These are phyloP conservation scores for Hyphodiscus sp. DNA, from an alignment of 2,329 filamentous ascomycete species.

Conservation along the genomic window DNA sequence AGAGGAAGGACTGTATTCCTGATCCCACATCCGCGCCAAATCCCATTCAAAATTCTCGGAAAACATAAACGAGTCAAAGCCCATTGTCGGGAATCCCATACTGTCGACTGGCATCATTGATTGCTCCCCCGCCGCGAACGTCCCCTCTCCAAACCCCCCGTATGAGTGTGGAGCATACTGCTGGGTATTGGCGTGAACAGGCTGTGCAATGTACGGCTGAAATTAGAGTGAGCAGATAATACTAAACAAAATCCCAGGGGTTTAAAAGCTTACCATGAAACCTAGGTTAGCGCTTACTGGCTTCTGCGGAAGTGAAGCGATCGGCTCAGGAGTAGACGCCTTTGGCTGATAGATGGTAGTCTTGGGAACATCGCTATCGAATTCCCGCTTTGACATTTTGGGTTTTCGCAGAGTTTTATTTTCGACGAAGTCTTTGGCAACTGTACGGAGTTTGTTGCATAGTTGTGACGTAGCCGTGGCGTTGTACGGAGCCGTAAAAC, in stretches of 20 bases:
- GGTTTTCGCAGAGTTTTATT: not conserved
- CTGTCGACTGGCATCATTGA: not conserved
- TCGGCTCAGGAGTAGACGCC: not conserved
- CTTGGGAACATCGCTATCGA: not conserved
- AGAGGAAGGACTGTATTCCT: not conserved
- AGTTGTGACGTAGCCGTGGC: not conserved
- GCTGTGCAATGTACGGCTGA: not conserved
- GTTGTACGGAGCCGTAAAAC: not conserved
- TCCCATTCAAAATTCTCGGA: not conserved
- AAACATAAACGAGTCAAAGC: not conserved
- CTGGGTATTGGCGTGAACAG: not conserved
- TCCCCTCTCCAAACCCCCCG: not conserved
- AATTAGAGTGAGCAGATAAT: too few species aligned
- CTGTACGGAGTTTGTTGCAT: not conserved
- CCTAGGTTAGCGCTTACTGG: not conserved
- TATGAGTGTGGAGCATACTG: not conserved
- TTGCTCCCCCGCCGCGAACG: not conserved
- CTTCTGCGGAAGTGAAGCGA: not conserved
- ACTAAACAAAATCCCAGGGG: not conserved
- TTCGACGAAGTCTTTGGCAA: not conserved
- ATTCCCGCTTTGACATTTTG: not conserved
- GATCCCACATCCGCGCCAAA: not conserved
- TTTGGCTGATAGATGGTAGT: not conserved
- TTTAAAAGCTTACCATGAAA: not conserved
- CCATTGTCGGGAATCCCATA: not conserved